Evolutionary conservation across 148 eudicot genomes (phyloP), one percentile per base, ranked within the genome.

Genomic region (Silene uniflora): DNA sequence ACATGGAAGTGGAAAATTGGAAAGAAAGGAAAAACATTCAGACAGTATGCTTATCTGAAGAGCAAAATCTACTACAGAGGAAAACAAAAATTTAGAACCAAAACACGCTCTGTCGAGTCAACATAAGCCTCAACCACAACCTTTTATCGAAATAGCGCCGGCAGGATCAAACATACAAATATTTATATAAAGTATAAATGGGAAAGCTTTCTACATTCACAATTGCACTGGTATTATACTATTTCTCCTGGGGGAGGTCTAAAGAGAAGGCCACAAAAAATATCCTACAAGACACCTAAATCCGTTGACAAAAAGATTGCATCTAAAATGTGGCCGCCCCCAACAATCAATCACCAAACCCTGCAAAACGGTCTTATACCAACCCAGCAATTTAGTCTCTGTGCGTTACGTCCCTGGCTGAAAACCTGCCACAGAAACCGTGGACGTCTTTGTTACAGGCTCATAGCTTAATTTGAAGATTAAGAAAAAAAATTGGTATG

Each of bases 201-300:
- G 27, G 69, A 68, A 49, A 47, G 47, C 74, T 81, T 77, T 81
- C 83, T 81, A 81, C 83, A 77, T 76, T 77, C 83, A 67, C 79
- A 76, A 13, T 71, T 67, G 67, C 63, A 55, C 62, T 76, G 70
- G 72, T 76, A 76, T 17, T 27, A 44, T 58, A 76, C 63, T 60
- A 5, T 68, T 62, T 27, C 12, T 39, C 5, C 7, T 8, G 72
- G 21, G 35, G 78, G 61, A 71, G 19, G 60, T n/a, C 39, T 69
- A 39, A 49, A 62, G 17, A 65, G 64, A 67, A 67, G 80, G 77
- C 77, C 83, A 60, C 77, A 52, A 81, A 76, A 76, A 81, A 76
- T 72, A 73, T 68, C 80, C 80, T 77, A 77, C 44, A 44, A 70
- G 58, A 68, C 44, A 62, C 62, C 55, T 68, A 62, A 14, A 21